Base-by-base conservation (phyloP, 805 yeast species). In the Myxozyma udenii region DNA sequence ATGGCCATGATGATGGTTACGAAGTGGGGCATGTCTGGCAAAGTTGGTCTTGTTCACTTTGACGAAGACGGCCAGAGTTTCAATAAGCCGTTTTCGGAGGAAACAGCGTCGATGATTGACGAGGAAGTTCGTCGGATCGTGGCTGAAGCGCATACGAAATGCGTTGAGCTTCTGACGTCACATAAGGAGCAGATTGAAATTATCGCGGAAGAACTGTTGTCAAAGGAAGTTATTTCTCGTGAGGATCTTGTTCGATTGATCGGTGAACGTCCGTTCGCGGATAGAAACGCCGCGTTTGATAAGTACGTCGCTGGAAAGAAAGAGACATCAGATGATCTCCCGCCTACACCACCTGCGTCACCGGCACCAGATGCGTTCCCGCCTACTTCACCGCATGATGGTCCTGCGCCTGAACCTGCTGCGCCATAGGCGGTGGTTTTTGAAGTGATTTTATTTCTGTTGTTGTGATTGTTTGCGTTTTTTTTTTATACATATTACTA, bases 1-100 rank as follows among this genome's bases (percentile, higher is more conserved):
- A 87, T 93, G 79, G 98, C 98, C 1, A 85, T 84, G 43, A 80
- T 85, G 24, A 93, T 93, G 98, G 96, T 95, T 22, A 79, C 91
- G 41, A 80, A 83, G 57, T 78, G 88, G 64, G 99, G 99, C 48
- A 93, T 93, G 98, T 83, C 91, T 3, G 68, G 76, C 23, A 83
- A 84, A 66, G 77, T 93, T 38, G 98, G 98, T n/a, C 81, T 85
- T 66, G 82, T 89, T 48, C 75, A 78, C 53, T 86, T 81, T 64
- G 95, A 86, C 61, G 80, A 81, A 57, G 83, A 76, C 54, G 77
- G 78, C 61, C 83, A 84, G 28, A 81, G 81, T 57, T 75, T 83
- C 61, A 83, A 87, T 45, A 91, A 90, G 70, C 95, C 95, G 32
- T 95, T 82, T 67, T 85, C 95, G 61, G 97, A 90, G 58, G 84